phyloP scores from a whole-genome alignment of 805 yeast genomes.

The Scheffersomyces ergatensis region DNA sequence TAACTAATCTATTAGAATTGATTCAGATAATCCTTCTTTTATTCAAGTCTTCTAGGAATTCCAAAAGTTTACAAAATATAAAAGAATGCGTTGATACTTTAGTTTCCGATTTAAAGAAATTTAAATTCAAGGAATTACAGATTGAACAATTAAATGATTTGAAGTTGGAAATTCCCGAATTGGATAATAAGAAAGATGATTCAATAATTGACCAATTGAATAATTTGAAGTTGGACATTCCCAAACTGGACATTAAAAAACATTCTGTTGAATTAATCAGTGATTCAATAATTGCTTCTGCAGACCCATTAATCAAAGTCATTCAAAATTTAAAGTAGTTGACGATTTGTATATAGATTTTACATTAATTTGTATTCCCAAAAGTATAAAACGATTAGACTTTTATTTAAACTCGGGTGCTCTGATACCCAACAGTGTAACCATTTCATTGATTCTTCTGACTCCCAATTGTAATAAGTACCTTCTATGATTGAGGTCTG shows the following conservation, averaged over 20 bases:
- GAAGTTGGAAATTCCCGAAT: conserved; percentile 3
- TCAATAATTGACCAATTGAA: conserved; percentile 9
- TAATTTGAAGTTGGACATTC: conserved; percentile 5
- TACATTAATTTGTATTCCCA: no score
- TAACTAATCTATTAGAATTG: conserved; percentile 13
- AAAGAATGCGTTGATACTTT: conserved; percentile 2
- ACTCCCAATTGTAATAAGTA: conserved; percentile 37
- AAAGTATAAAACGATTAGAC: no score
- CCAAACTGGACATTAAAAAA: conserved; percentile 3
- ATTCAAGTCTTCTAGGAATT: conserved; percentile 1
- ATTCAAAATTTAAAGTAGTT: neutral
- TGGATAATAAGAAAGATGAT: conserved; percentile 3
- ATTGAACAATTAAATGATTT: conserved; percentile 8
- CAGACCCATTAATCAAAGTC: neutral
- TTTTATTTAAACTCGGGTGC: conserved; percentile 3
- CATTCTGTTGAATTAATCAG: neutral
- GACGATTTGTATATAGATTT: conserved; percentile 3
- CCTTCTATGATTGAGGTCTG: conserved; percentile 33
- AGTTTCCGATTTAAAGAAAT: conserved; percentile 7
- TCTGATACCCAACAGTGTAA: conserved; percentile 18
- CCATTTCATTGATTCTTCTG: conserved; percentile 22
- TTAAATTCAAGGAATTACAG: conserved; percentile 8
- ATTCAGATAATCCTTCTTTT: conserved; percentile 7
- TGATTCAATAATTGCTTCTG: conserved; percentile 4
- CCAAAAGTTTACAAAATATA: neutral